These are phyloP conservation scores for Austroboletus festivus DNA, from an alignment of 768 basidiomycete species.

Conservation along the genomic window DNA sequence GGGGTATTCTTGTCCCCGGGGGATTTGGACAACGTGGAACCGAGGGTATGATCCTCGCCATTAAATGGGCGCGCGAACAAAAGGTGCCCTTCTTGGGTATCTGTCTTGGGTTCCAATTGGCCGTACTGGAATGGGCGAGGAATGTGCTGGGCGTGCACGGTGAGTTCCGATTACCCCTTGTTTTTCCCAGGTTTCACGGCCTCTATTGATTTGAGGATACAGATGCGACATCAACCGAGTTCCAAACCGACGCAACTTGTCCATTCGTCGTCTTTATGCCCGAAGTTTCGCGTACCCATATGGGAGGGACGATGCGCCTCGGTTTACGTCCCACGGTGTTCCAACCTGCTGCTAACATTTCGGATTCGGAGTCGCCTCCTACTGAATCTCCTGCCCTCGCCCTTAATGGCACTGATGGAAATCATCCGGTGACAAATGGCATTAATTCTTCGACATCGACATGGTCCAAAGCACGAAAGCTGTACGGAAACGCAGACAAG, in stretches of 20 bases:
- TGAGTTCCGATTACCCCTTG: conserved; percentile 31
- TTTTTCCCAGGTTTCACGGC: not conserved
- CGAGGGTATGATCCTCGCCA: conserved; percentile 98
- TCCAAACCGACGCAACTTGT: conserved; percentile 55
- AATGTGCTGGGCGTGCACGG: conserved; percentile 72
- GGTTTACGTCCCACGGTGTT: conserved; percentile 96
- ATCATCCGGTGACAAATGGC: conserved; percentile 5
- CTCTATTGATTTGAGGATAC: conserved; percentile 11
- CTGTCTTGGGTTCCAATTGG: conserved; percentile 96
- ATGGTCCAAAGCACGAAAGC: conserved; percentile 69
- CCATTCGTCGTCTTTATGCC: conserved; percentile 97
- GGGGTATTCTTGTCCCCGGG: conserved; percentile 95
- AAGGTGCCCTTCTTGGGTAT: conserved; percentile 94
- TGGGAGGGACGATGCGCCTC: conserved; percentile 99
- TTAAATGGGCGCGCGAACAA: conserved; percentile 94
- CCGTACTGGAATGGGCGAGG: conserved; percentile 92
- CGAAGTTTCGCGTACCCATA: conserved; percentile 94
- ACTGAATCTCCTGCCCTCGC: conserved; percentile 8
- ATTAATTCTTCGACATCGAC: conserved; percentile 42
- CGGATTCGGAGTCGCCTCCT: conserved; percentile 13
- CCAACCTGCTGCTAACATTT: conserved; percentile 38
- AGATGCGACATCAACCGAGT: conserved; percentile 88
- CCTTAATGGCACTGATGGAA: conserved; percentile 1
- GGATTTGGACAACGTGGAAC: conserved; percentile 93
- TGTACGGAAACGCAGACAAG: conserved; percentile 79